These are phyloP conservation scores for Phyllosticta ampelicida DNA, from an alignment of 2,329 filamentous ascomycete genomes.

Conservation along the genomic window DNA sequence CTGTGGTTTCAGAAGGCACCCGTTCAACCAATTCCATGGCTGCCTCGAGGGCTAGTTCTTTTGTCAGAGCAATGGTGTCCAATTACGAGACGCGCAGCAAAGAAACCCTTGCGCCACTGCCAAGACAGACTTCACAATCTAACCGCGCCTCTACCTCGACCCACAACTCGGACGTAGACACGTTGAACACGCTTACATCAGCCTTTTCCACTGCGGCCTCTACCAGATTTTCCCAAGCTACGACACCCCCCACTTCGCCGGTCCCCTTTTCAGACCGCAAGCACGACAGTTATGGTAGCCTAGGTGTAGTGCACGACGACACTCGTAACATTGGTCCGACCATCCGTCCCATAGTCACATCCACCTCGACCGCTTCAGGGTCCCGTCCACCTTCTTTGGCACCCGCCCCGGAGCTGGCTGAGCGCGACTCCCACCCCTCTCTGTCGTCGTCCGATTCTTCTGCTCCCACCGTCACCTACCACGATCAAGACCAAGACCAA, in stretches of 20 bases:
- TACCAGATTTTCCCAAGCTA: constrained; percentile 28
- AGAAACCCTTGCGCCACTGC: constrained; percentile 17
- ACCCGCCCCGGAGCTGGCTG: neutral
- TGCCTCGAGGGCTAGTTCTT: constrained; percentile 22
- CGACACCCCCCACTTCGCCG: constrained; percentile 28
- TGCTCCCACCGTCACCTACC: constrained; percentile 7
- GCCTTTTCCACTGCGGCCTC: constrained; percentile 26
- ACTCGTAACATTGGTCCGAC: constrained; percentile 9
- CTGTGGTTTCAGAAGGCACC: constrained; percentile 29
- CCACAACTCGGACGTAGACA: constrained; percentile 29
- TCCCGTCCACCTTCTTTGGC: neutral
- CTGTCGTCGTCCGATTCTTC: neutral
- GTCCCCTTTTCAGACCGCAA: constrained; percentile 14
- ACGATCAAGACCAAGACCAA: constrained; percentile 4
- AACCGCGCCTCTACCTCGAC: constrained; percentile 28
- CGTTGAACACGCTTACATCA: constrained; percentile 19
- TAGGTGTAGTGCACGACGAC: constrained; percentile 25
- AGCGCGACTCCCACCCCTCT: neutral
- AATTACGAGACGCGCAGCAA: constrained; percentile 18
- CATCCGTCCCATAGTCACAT: constrained; percentile 4
- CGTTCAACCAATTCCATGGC: constrained; percentile 23
- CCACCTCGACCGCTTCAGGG: neutral
- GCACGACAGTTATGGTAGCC: constrained; percentile 20
- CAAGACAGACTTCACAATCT: constrained; percentile 24
- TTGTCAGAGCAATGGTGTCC: constrained; percentile 6